These are phyloP conservation scores for Mentha longifolia DNA, from an alignment of 257 asterid species.

Conservation along the genomic window DNA sequence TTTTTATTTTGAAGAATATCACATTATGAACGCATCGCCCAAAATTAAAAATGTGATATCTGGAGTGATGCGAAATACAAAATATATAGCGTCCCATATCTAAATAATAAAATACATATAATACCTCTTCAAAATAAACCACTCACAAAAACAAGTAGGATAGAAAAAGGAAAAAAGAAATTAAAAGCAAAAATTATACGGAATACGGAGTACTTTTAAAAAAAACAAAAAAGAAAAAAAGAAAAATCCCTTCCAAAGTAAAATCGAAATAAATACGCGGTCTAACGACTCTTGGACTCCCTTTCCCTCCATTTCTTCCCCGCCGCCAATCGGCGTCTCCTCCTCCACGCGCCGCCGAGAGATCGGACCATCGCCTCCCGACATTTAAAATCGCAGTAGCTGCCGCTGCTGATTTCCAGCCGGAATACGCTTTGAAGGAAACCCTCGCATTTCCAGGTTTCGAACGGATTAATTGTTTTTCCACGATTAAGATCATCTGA, in stretches of 20 bases:
- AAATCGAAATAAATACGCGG: neutral
- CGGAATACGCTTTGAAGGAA: conserved; percentile 13
- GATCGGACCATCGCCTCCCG: conserved; percentile 23
- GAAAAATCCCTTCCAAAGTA: neutral
- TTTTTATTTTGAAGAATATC: no score
- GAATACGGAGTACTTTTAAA: no score
- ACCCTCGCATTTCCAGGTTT: conserved; percentile 37
- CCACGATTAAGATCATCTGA: conserved; percentile 16
- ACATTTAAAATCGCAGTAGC: neutral
- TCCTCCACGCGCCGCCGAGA: conserved; percentile 38
- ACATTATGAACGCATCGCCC: no score
- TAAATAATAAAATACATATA: no score
- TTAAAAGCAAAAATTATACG: neutral
- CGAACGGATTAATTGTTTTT: conserved; percentile 12
- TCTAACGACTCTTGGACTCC: conserved; percentile 23
- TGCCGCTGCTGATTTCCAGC: conserved; percentile 13
- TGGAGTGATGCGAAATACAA: no score
- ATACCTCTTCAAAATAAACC: no score
- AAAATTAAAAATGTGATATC: no score
- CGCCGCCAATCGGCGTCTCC: conserved; percentile 37
- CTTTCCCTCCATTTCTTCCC: conserved; percentile 15
- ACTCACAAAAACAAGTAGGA: neutral
- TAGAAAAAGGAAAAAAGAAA: neutral
- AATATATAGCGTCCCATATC: no score
- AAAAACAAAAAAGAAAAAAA: no score